These are phyloP conservation scores for Apiotrichum gracile DNA, from an alignment of 1,284 basidiomycete species.

Conservation along the genomic window DNA sequence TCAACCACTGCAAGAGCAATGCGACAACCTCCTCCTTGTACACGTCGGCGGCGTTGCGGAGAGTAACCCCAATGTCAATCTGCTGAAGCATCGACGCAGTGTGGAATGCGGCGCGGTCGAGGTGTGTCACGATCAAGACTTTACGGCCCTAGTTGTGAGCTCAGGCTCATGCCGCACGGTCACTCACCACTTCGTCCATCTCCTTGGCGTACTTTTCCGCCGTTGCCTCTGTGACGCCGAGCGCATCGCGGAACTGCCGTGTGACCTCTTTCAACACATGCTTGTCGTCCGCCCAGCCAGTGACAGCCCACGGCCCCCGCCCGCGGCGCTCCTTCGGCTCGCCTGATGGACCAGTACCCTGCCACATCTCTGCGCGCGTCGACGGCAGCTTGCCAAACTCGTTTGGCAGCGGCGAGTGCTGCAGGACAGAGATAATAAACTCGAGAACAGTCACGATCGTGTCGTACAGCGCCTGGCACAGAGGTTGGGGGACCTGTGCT, in stretches of 20 bases:
- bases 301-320: conserved; percentile 72
- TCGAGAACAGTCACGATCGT: conserved; percentile 73
- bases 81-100: conserved; percentile 73
- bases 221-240: conserved; percentile 48
- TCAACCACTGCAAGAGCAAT: conserved; percentile 76
- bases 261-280: conserved; percentile 89
- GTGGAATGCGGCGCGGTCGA: conserved; percentile 65
- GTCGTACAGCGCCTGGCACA: conserved; percentile 64
- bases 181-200: conserved; percentile 53
- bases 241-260: conserved; percentile 66
- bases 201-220: conserved; percentile 59
- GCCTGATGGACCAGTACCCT: conserved; percentile 20
- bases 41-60: conserved; percentile 79
- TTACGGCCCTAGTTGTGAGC: conserved; percentile 60
- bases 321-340: conserved; percentile 27
- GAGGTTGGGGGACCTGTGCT: conserved; percentile 49
- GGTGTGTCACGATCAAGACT: conserved; percentile 70
- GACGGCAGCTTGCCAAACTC: conserved; percentile 53
- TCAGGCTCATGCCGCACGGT: neutral
- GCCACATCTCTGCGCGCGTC: conserved; percentile 55
- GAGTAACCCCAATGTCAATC: conserved; percentile 87
- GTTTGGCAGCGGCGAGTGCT: conserved; percentile 75
- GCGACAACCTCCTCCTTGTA: conserved; percentile 82
- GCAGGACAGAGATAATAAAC: conserved; percentile 77
- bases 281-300: conserved; percentile 97